phyloP scores from a whole-genome alignment of 2,329 filamentous ascomycete genomes.

The Niveomyces coronatus region DNA sequence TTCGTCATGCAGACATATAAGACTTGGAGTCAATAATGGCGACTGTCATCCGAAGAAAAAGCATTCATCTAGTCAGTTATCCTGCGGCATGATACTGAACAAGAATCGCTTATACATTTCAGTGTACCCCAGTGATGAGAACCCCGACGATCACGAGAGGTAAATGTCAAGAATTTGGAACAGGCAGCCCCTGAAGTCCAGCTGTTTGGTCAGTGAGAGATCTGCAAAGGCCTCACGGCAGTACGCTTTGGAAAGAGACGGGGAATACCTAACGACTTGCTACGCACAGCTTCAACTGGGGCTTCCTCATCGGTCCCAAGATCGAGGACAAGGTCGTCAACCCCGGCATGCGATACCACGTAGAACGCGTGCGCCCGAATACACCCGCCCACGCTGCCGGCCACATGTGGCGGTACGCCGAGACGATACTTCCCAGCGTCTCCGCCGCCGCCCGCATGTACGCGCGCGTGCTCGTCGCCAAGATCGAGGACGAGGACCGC shows the following conservation, averaged over 20 bases:
- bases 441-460: conserved; percentile 1
- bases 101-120: conserved; percentile 7
- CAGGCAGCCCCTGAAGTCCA: too few species aligned
- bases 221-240: too few species aligned
- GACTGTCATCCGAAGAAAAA: too few species aligned
- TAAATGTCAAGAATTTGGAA: background rate
- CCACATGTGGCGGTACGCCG: conserved; percentile 2
- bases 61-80: too few species aligned
- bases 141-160: conserved; percentile 5
- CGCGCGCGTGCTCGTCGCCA: conserved; percentile 8
- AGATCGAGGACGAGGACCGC: conserved; percentile 6
- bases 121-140: conserved; percentile 4
- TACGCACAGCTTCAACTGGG: conserved; percentile 9
- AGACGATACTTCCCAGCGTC: conserved; percentile 2
- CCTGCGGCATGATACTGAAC: conserved; percentile 1
- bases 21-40: too few species aligned
- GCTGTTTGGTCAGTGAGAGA: too few species aligned
- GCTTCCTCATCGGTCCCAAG: conserved; percentile 8
- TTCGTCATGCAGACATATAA: too few species aligned
- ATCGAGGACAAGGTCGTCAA: conserved; percentile 7
- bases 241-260: background rate
- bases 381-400: background rate
- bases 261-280: background rate
- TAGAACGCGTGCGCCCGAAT: background rate
- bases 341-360: conserved; percentile 2